These are phyloP conservation scores for Aristolochia contorta DNA, from an alignment of 164 flowering plant species.

Conservation along the genomic window DNA sequence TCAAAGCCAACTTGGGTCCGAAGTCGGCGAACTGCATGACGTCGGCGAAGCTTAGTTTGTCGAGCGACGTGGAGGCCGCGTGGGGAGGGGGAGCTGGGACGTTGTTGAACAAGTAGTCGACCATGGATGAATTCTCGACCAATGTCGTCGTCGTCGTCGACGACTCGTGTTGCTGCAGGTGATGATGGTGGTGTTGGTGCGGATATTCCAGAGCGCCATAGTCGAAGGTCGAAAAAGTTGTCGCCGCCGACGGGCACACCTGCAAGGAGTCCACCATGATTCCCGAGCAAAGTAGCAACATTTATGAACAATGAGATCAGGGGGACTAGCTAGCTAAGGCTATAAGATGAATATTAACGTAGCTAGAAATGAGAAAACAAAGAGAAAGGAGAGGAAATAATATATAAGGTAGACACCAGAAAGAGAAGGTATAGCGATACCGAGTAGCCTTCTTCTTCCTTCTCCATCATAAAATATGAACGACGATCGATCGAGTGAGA, in stretches of 20 bases:
- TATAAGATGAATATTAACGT: no score
- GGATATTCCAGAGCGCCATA: conserved; percentile 25
- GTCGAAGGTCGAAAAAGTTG: conserved; percentile 19
- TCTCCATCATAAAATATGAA: conserved; percentile 39
- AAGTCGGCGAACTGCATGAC: conserved; percentile 95
- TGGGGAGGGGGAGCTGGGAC: conserved; percentile 22
- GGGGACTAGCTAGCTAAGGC: no score
- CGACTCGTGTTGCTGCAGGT: conserved; percentile 13
- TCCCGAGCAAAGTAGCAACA: conserved; percentile 16
- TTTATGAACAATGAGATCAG: no score
- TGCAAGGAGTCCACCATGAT: background rate
- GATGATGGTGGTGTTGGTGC: conserved; percentile 19
- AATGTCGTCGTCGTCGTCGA: conserved; percentile 17
- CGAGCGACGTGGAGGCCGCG: conserved; percentile 30
- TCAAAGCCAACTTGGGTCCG: conserved; percentile 60
- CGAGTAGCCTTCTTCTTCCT: conserved; percentile 47
- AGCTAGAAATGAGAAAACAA: no score
- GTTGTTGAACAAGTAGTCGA: conserved; percentile 46
- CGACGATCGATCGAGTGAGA: no score
- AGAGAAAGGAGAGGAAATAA: conserved; percentile 5
- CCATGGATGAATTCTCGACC: conserved; percentile 28
- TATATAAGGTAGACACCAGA: background rate
- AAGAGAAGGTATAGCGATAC: conserved; percentile 21
- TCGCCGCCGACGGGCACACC: conserved; percentile 29
- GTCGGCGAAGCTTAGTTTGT: conserved; percentile 67